Conservation (phyloP, 2,329 filamentous ascomycete species). For the Neofusicoccum sp. region DNA sequence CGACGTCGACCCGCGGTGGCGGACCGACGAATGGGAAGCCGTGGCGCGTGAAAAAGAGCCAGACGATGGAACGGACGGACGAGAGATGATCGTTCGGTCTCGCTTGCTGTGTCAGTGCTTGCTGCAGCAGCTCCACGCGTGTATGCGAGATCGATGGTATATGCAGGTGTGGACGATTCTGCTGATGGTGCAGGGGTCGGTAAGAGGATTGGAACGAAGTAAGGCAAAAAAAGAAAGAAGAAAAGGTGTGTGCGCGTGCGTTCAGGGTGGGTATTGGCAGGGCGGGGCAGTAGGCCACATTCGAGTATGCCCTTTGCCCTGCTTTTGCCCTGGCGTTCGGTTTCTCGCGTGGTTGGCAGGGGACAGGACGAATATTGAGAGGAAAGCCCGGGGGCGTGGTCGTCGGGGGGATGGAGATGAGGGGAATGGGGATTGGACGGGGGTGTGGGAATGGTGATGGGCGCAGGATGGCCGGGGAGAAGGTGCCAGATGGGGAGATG, state of each 20-base stretch:
- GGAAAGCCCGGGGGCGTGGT: neutral
- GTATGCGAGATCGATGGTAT: conserved; percentile 15
- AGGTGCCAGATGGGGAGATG: neutral
- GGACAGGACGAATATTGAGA: neutral
- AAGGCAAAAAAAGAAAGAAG: neutral
- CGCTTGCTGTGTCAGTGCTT: neutral
- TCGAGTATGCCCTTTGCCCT: neutral
- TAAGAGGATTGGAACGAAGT: too few relatives aligned
- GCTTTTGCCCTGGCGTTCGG: neutral
- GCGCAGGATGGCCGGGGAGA: neutral
- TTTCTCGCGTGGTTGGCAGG: conserved; percentile 8
- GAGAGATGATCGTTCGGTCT: conserved; percentile 13
- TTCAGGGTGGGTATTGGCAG: neutral
- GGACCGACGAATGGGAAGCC: conserved; percentile 8
- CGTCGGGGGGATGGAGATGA: neutral
- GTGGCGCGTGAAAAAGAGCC: neutral
- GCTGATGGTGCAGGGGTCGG: neutral
- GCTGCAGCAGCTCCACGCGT: conserved; percentile 2
- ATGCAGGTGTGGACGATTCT: conserved; percentile 5
- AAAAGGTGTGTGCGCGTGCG: neutral
- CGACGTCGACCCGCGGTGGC: neutral
- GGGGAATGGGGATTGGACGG: neutral
- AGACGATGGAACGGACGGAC: neutral
- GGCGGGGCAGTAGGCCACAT: too few relatives aligned
- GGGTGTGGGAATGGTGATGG: conserved; percentile 2